Base-by-base conservation (phyloP, 1,284 basidiomycete genomes). In the Chondrostereum purpureum region DNA sequence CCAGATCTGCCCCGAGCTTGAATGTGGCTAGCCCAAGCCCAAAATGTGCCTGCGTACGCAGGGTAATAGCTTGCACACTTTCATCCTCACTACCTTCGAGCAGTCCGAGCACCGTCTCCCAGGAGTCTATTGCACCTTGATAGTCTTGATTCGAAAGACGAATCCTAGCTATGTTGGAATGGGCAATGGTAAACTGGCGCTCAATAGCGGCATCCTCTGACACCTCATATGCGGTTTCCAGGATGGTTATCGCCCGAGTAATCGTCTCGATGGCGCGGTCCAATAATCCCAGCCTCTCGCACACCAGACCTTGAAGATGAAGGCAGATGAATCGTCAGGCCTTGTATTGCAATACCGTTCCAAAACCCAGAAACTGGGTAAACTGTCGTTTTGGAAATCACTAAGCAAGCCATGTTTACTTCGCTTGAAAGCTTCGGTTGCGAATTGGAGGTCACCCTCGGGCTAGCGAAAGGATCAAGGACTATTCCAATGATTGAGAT, bases 151-250 rank as follows among this genome's bases (percentile, higher is more conserved):
- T 58, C 0, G 83, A 71, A 8, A 97, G 68, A 10, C 78, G 73
- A 18, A 97, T 64, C 13, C 96, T 78, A 0, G 85, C 96, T 5
- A 93, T 67, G 50, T 91, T 97, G 24, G 77, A 69, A 49, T 92
- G 87, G 0, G 93, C 90, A 22, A 93, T 78, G 5, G 80, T 80
- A 60, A 88, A 99, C 49, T 79, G 80, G 19, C 73, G 67, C 60
- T 97, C 95, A 13, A 90, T 77, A 14, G 72, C 65, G 0, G 80
- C 58, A 42, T 88, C 85, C 60, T 99, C 96, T 1, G 77, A 78
- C 43, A 84, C 80, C 61, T 99, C 96, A 62, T 97, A 99, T 21
- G 79, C 73, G 2, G 81, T 74, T 63, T 99, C 96, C 17, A 99
- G 69, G 11, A 94, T 70, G 1, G 65, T 50, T 3, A 90, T 86